phyloP scores from a whole-genome alignment of 1,284 basidiomycete species.

The Tilletia caries region DNA sequence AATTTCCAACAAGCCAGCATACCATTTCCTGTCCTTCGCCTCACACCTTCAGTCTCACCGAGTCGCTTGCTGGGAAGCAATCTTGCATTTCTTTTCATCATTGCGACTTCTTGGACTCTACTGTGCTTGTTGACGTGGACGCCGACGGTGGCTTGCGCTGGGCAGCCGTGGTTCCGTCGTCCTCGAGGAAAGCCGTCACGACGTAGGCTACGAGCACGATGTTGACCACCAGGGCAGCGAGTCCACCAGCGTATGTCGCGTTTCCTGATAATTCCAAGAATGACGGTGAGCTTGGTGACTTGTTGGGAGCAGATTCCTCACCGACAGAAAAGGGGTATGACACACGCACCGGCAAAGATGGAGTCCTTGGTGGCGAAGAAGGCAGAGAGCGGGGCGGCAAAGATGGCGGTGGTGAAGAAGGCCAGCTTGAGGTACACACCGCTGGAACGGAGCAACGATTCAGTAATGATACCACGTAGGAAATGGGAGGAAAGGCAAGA shows the following conservation, averaged over 20 bases:
- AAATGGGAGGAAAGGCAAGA: not conserved
- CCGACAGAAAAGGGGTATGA: not conserved
- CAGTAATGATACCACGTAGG: too few species aligned
- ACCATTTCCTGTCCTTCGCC: too few species aligned
- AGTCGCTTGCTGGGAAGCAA: too few species aligned
- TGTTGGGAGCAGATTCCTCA: not conserved
- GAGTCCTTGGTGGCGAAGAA: constrained; percentile 45
- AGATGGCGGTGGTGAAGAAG: constrained; percentile 44
- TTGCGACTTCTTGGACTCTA: constrained; percentile 1
- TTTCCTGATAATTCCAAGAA: constrained; percentile 30
- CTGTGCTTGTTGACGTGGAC: not conserved
- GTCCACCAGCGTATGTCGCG: constrained; percentile 47
- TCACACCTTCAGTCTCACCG: too few species aligned
- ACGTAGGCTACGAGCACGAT: constrained; percentile 49
- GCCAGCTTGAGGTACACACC: constrained; percentile 49
- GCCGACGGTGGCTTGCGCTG: not conserved
- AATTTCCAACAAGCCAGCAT: too few species aligned
- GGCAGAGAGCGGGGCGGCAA: constrained; percentile 43
- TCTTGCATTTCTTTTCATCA: not conserved
- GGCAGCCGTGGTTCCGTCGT: constrained; percentile 23
- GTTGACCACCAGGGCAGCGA: constrained; percentile 50
- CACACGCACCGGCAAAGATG: constrained; percentile 32
- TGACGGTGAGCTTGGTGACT: too few species aligned
- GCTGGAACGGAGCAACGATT: constrained; percentile 11
- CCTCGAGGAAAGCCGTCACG: constrained; percentile 47